These are phyloP conservation scores for Daldinia sp. DNA, from an alignment of 2,329 filamentous ascomycete species.

Conservation along the genomic window DNA sequence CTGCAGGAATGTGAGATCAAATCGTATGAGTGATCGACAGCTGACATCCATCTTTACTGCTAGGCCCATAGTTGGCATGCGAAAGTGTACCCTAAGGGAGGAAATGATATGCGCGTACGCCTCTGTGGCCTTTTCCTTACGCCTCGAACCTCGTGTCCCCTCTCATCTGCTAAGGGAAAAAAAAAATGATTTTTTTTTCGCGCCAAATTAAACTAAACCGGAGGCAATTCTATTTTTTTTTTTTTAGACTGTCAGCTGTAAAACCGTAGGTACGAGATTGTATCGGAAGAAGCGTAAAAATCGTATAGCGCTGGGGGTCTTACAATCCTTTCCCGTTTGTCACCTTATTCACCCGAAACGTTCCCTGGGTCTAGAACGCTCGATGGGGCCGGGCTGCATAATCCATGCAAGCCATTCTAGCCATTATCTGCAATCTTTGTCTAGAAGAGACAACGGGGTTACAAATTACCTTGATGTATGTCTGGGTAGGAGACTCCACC, in stretches of 20 bases:
- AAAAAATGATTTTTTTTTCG: constrained; percentile 17
- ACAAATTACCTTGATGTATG: constrained; percentile 39
- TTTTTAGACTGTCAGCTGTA: constrained; percentile 18
- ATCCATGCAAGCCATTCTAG: constrained; percentile 44
- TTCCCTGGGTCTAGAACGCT: constrained; percentile 44
- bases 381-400: constrained; percentile 42
- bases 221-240: constrained; percentile 19
- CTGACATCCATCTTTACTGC: constrained; percentile 39
- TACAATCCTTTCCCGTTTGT: constrained; percentile 40
- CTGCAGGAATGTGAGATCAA: constrained; percentile 42
- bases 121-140: constrained; percentile 23
- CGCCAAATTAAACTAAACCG: constrained; percentile 28
- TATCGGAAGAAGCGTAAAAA: constrained; percentile 29
- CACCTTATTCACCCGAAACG: constrained; percentile 43
- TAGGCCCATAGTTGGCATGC: constrained; percentile 36
- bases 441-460: constrained; percentile 43
- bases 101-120: constrained; percentile 42
- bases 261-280: constrained; percentile 13
- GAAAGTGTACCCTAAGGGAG: constrained; percentile 34
- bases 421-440: constrained; percentile 43
- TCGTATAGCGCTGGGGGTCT: constrained; percentile 35
- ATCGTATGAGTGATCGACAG: constrained; percentile 44
- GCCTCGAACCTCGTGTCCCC: constrained; percentile 28
- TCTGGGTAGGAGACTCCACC: constrained; percentile 39
- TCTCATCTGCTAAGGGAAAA: constrained; percentile 5